Evolutionary conservation across 805 yeast genomes (phyloP).

Genomic region (Ogataea nitratoaversa): DNA sequence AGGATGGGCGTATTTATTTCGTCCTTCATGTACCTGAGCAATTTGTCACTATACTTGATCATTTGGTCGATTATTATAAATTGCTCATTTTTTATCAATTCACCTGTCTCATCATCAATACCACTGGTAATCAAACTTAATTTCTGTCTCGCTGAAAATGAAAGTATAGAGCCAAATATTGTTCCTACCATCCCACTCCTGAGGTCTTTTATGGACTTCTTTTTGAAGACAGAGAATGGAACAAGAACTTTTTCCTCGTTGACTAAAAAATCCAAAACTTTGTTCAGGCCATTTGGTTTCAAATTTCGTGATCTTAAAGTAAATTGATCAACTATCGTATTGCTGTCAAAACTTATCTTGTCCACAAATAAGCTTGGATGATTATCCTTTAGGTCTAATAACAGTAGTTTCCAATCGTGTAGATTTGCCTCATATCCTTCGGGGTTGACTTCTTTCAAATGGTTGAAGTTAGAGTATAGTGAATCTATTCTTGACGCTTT

Average conservation of each 20-base stretch:
- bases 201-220: slow-evolving; percentile 2
- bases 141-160: not conserved
- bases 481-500: slow-evolving; percentile 39
- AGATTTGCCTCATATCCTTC: slow-evolving; percentile 50
- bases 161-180: slow-evolving; percentile 2
- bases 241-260: slow-evolving; percentile 19
- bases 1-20: slow-evolving; percentile 13
- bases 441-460: slow-evolving; percentile 38
- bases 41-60: slow-evolving; percentile 5
- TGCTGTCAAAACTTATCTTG: slow-evolving; percentile 19
- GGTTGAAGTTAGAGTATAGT: slow-evolving; percentile 43
- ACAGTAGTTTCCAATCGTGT: slow-evolving; percentile 39
- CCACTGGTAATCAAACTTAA: slow-evolving; percentile 6
- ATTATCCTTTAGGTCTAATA: slow-evolving; percentile 24
- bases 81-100: slow-evolving; percentile 14
- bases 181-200: slow-evolving; percentile 12
- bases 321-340: slow-evolving; percentile 11
- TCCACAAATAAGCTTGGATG: slow-evolving; percentile 25
- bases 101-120: slow-evolving; percentile 14
- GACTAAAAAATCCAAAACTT: slow-evolving; percentile 22
- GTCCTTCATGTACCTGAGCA: slow-evolving; percentile 4
- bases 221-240: slow-evolving; percentile 18
- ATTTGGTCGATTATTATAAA: slow-evolving; percentile 17
- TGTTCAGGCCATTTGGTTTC: slow-evolving; percentile 23
- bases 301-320: slow-evolving; percentile 12